Base-by-base conservation (phyloP, 2,329 filamentous ascomycete genomes). In the Xylaria sp. region DNA sequence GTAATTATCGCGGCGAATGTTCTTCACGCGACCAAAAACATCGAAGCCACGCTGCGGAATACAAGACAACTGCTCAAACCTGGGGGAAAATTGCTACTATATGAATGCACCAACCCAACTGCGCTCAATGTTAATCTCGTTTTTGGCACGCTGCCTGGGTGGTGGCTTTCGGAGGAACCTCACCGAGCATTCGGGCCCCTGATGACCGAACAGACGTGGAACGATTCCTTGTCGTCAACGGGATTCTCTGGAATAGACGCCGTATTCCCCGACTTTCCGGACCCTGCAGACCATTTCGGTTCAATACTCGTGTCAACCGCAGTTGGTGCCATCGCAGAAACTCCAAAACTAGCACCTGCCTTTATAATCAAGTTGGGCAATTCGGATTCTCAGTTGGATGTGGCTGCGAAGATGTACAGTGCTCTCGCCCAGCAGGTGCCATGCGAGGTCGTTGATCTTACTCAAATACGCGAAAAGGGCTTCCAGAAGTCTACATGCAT, bases 141-240 rank as follows among this genome's bases (percentile, higher is more conserved):
- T 13, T 81, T 81, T 58, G 80, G 80, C 6, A 72, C 75, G 10
- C 73, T 82, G 12, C 71, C 77, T 2, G 80, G 80, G n/a, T 82
- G 81, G 80, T 82, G 81, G 80, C 73, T 80, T 3, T 76, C 74
- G 3, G 72, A 76, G 55, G 76, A 78, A 56, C 64, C 73, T n/a
- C 72, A 78, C 56, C 65, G 77, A 25, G 46, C 52, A 37, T 70
- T 67, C 56, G 74, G 75, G 0, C 76, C 77, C 1, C 48, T 77
- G 37, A 71, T 78, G 73, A 75, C 72, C 1, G 68, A 67, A n/a
- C 65, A 67, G 9, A 54, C 31, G 3, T 79, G 77, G 77, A 46
- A 64, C 6, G 41, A 64, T 15, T 65, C 73, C 31, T 61, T 79
- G 3, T 41, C 46, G 3, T 60, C 51, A 5, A 55, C 71, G 2